phyloP scores from a whole-genome alignment of 768 basidiomycete genomes.

The Neoboletus subvelutipes region DNA sequence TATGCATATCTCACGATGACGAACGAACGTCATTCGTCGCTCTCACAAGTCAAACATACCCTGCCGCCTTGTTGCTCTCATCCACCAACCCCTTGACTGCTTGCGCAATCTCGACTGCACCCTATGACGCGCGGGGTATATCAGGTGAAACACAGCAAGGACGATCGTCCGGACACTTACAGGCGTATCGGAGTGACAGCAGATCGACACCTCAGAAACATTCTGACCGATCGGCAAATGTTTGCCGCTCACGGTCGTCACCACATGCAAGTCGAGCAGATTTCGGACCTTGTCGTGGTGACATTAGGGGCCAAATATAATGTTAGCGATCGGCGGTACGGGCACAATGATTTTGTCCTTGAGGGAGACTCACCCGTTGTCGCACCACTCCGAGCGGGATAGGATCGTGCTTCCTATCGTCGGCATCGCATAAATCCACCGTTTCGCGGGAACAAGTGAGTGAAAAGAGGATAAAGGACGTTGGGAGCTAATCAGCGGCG shows the following conservation, averaged over 20 bases:
- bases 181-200: constrained; percentile 65
- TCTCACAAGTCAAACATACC: constrained; percentile 25
- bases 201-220: constrained; percentile 56
- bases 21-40: too few relatives aligned
- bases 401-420: constrained; percentile 49
- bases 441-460: not conserved
- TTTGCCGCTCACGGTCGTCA: constrained; percentile 48
- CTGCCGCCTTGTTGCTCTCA: constrained; percentile 43
- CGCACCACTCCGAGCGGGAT: constrained; percentile 43
- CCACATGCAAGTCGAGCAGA: constrained; percentile 41
- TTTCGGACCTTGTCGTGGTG: constrained; percentile 38
- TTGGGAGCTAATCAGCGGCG: not conserved
- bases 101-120: constrained; percentile 50
- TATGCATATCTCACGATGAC: not conserved
- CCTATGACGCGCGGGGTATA: constrained; percentile 33
- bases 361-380: constrained; percentile 38
- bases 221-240: constrained; percentile 43
- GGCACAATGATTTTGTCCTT: not conserved
- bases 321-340: not conserved
- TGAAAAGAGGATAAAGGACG: too few relatives aligned
- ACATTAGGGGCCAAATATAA: not conserved
- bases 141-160: not conserved
- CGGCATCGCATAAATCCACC: not conserved
- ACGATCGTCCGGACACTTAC: constrained; percentile 34
- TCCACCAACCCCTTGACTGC: constrained; percentile 57